phyloP scores from a whole-genome alignment of 2,329 filamentous ascomycete species.

The Ophiostoma australiae region DNA sequence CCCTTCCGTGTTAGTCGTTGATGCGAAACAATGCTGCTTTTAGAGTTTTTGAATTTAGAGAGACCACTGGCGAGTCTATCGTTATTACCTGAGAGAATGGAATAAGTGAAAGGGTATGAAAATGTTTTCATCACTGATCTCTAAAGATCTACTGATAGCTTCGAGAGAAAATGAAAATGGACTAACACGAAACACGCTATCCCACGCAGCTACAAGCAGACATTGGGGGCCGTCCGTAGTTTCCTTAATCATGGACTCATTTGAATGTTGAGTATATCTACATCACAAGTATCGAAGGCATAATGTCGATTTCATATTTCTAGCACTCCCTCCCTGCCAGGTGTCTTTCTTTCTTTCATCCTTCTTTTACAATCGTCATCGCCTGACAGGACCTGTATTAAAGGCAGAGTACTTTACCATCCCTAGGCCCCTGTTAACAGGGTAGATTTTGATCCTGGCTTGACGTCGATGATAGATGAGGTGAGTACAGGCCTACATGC shows the following conservation, averaged over 20 bases:
- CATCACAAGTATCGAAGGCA: not conserved
- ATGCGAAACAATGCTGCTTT: not conserved
- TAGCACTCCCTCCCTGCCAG: not conserved
- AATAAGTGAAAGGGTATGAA: not conserved
- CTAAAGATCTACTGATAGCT: too few species aligned
- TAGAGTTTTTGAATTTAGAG: too few species aligned
- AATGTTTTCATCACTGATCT: not conserved
- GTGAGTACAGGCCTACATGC: not conserved
- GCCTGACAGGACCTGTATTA: not conserved
- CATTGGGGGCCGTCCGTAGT: not conserved
- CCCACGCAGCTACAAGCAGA: not conserved
- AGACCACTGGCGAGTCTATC: not conserved
- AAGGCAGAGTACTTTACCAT: not conserved
- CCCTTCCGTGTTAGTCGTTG: slow-evolving; percentile 2
- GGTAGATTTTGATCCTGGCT: not conserved
- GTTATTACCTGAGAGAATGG: not conserved
- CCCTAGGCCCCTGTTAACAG: not conserved
- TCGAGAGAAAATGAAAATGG: not conserved
- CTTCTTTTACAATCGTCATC: not conserved
- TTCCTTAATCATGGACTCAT: not conserved
- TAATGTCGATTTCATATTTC: not conserved
- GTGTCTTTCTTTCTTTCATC: not conserved
- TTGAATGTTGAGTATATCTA: not conserved
- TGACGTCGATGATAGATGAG: not conserved
- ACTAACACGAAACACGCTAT: slow-evolving; percentile 5